phyloP scores from a whole-genome alignment of 768 basidiomycete genomes.

The Podaxis sp. region DNA sequence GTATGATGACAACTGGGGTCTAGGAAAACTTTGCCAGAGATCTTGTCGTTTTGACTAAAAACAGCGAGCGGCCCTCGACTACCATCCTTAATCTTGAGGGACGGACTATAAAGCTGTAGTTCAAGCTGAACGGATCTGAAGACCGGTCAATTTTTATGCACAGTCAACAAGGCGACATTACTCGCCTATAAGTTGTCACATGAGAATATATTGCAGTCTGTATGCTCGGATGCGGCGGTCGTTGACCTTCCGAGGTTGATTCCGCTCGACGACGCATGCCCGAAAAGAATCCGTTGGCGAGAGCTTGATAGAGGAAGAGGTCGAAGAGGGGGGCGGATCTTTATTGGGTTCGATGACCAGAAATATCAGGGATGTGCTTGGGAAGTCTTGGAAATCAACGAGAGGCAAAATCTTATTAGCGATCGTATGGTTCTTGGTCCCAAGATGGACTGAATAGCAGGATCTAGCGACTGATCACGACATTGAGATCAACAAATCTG shows the following conservation, averaged over 20 bases:
- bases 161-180: not conserved
- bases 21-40: slow-evolving; percentile 60
- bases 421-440: slow-evolving; percentile 8
- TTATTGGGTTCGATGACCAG: slow-evolving; percentile 1
- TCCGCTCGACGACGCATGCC: slow-evolving; percentile 30
- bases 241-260: slow-evolving; percentile 24
- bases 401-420: slow-evolving; percentile 14
- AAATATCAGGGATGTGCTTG: slow-evolving; percentile 10
- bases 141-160: not conserved
- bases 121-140: slow-evolving; percentile 55
- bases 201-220: slow-evolving; percentile 16
- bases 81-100: slow-evolving; percentile 45
- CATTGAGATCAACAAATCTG: slow-evolving; percentile 1
- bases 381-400: not conserved
- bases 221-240: slow-evolving; percentile 27
- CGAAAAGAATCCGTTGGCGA: slow-evolving; percentile 1
- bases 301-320: slow-evolving; percentile 1
- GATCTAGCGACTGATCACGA: slow-evolving; percentile 4
- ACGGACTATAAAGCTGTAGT: slow-evolving; percentile 61
- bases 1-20: slow-evolving; percentile 50
- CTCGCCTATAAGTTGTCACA: slow-evolving; percentile 20
- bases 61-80: slow-evolving; percentile 44
- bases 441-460: slow-evolving; percentile 1
- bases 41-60: slow-evolving; percentile 58
- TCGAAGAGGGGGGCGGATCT: slow-evolving; percentile 3